Evolutionary conservation across 805 yeast species (phyloP), one percentile per base, ranked within the genome.

Genomic region (Pichia kluyveri): DNA sequence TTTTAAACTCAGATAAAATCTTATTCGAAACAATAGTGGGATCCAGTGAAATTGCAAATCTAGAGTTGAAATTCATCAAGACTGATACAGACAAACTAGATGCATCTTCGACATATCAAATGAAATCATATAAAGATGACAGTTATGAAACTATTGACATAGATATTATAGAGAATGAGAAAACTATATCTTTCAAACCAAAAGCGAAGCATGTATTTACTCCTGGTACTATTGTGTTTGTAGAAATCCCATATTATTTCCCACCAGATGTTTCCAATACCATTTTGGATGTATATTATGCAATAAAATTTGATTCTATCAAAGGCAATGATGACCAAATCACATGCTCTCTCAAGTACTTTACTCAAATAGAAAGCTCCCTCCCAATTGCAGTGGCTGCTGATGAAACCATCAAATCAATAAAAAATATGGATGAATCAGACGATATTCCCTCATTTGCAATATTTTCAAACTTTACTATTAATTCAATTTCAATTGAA

Each of bases 341-440:
- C 18, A 1, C 30, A 18, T 60, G 43, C 53, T 57, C 56, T 0
- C 57, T 55, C 31, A 27, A 26, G 1, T 14, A 51, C n/a, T 47
- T 51, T 8, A 55, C 58, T 31, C 55, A 57, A 1, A 50, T 83
- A 7, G 82, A 83, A 50, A 75, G 80, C 7, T 63, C 76, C 1
- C 67, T 86, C 38, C 70, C 76, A 6, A 66, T 86, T 8, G 82
- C 88, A 0, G 93, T 86, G 1, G 80, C 87, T 3, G 95, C 86
- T 2, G 91, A 85, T 56, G 96, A 87, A 60, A 79, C 82, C 11
- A 86, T 85, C 68, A 76, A 79, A 53, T 61, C 75, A 3, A 37
- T 37, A 6, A 18, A 17, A n/a, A 17, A 9, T 17, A 11, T 1
- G 5, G 39, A 37, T 5, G 43, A 44, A 5, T 18, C 42, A 11